Conservation (phyloP, 1,284 basidiomycete genomes). For the Trichosporon ovoides region DNA sequence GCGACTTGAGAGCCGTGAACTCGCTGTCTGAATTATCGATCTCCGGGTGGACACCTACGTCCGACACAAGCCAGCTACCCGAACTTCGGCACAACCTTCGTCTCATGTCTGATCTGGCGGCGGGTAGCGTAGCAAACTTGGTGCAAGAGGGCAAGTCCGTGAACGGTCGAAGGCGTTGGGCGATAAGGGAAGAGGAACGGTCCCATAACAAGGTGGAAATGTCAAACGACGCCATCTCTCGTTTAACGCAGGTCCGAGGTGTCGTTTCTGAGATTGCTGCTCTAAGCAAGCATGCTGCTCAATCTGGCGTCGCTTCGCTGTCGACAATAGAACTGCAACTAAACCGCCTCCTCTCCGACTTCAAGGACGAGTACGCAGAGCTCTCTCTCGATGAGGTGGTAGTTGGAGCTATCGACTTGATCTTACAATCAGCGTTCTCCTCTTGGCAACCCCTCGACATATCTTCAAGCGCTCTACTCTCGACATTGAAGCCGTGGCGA, state of each 20-base stretch:
- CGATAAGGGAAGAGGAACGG: slow-evolving; percentile 60
- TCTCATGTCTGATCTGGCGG: slow-evolving; percentile 74
- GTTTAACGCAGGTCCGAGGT: slow-evolving; percentile 54
- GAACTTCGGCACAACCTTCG: slow-evolving; percentile 93
- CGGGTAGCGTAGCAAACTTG: slow-evolving; percentile 75
- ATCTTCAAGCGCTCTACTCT: slow-evolving; percentile 33
- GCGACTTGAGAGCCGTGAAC: slow-evolving; percentile 72
- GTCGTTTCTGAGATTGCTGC: slow-evolving; percentile 64
- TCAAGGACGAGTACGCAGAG: slow-evolving; percentile 68
- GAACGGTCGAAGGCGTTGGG: slow-evolving; percentile 69
- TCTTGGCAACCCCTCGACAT: slow-evolving; percentile 42
- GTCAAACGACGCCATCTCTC: not conserved
- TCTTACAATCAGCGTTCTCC: slow-evolving; percentile 38
- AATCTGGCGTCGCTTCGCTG: slow-evolving; percentile 59
- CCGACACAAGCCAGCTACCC: slow-evolving; percentile 78
- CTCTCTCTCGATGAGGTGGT: slow-evolving; percentile 84
- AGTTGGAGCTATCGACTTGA: slow-evolving; percentile 79
- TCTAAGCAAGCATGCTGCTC: slow-evolving; percentile 59
- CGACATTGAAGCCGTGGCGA: slow-evolving; percentile 45
- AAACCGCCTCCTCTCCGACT: slow-evolving; percentile 65
- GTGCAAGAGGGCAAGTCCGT: slow-evolving; percentile 82
- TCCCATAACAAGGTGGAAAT: slow-evolving; percentile 41
- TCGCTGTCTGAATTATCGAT: slow-evolving; percentile 72
- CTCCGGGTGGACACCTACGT: slow-evolving; percentile 75
- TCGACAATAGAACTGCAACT: slow-evolving; percentile 66